These are phyloP conservation scores for Pestalotiopsis fici DNA, from an alignment of 2,329 filamentous ascomycete genomes.

Conservation along the genomic window DNA sequence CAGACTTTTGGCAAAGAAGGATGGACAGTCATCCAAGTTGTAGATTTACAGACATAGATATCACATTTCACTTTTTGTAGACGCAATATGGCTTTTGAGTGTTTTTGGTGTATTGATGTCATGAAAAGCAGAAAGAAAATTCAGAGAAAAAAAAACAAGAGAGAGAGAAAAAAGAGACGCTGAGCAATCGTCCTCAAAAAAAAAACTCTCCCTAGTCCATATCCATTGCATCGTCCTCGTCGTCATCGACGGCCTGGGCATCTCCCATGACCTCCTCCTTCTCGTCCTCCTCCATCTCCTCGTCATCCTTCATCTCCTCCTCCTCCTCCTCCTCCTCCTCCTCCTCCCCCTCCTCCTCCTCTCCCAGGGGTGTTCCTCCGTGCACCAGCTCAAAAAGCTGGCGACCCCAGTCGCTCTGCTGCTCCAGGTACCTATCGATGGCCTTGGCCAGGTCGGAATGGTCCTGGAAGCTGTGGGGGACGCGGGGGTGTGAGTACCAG, in stretches of 20 bases:
- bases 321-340: neutral
- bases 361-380: neutral
- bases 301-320: neutral
- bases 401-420: neutral
- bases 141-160: too few species aligned
- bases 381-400: neutral
- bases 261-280: neutral
- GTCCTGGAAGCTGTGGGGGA: too few species aligned
- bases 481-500: too few species aligned
- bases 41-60: slow-evolving; percentile 1
- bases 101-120: too few species aligned
- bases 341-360: neutral
- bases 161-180: too few species aligned
- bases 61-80: neutral
- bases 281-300: neutral
- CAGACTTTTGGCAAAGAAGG: slow-evolving; percentile 26
- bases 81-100: neutral
- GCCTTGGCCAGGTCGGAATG: too few species aligned
- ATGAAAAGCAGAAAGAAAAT: too few species aligned
- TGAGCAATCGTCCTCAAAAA: too few species aligned
- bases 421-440: too few species aligned
- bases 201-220: too few species aligned
- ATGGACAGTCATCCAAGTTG: slow-evolving; percentile 18
- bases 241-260: neutral
- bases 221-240: neutral